Conservation (phyloP, 1,284 basidiomycete genomes). For the Neonothopanus nambi region DNA sequence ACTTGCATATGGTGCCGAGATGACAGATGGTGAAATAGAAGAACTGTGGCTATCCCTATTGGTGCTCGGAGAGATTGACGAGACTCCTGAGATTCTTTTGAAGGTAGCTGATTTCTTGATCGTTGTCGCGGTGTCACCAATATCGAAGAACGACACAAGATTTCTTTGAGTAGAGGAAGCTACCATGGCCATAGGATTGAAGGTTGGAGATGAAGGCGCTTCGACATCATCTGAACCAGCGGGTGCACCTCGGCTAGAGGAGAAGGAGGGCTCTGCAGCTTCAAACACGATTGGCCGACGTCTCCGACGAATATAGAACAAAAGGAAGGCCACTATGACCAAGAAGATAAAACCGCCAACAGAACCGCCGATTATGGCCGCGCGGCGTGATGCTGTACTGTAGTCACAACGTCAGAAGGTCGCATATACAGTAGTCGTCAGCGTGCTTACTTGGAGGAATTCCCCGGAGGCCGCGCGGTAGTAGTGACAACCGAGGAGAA, state of each 20-base stretch:
- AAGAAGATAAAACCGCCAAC: constrained; percentile 6
- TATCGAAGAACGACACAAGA: constrained; percentile 1
- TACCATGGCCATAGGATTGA: constrained; percentile 15
- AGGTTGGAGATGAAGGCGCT: constrained; percentile 4
- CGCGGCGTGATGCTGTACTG: neutral
- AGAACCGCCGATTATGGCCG: constrained; percentile 7
- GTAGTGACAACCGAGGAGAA: neutral
- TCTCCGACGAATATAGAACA: constrained; percentile 1
- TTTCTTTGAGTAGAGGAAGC: neutral
- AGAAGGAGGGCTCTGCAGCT: neutral
- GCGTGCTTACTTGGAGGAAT: neutral
- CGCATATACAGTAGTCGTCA: neutral
- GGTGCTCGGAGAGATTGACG: neutral
- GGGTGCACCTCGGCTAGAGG: neutral
- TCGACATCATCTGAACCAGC: constrained; percentile 1
- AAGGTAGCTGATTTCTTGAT: constrained; percentile 9
- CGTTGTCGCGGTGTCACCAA: constrained; percentile 5
- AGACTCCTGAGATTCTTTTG: neutral
- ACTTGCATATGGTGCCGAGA: neutral
- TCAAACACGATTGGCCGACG: constrained; percentile 1
- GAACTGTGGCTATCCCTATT: neutral
- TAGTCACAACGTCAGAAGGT: too few relatives aligned
- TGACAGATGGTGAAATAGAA: neutral
- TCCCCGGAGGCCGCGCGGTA: neutral
- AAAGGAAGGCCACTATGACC: neutral